Evolutionary conservation across 2,329 filamentous ascomycete genomes (phyloP).

Genomic region (Colletotrichum acutatum): DNA sequence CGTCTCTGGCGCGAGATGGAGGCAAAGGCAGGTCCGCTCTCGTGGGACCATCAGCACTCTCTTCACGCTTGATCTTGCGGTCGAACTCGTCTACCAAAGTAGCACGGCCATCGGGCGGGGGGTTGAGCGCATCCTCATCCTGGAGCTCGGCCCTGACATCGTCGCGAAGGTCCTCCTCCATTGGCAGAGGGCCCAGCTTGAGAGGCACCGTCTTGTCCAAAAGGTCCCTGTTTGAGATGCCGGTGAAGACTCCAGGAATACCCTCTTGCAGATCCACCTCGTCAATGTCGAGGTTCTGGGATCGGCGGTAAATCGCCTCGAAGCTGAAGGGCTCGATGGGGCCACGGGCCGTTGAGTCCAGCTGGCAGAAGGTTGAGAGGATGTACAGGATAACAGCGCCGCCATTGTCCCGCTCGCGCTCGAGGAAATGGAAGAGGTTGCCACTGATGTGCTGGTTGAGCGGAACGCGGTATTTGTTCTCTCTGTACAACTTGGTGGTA

Average conservation of each 20-base stretch:
- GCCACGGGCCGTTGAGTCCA: conserved; percentile 69
- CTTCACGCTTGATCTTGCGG: conserved; percentile 87
- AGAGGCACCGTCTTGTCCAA: conserved; percentile 68
- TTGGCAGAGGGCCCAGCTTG: conserved; percentile 82
- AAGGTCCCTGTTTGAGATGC: conserved; percentile 70
- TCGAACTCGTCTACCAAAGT: conserved; percentile 90
- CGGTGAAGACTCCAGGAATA: conserved; percentile 71
- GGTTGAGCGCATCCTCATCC: conserved; percentile 83
- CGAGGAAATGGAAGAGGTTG: conserved; percentile 87
- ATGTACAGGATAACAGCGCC: conserved; percentile 82
- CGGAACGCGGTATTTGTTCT: conserved; percentile 89
- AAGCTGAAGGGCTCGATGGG: conserved; percentile 74
- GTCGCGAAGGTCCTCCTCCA: conserved; percentile 83
- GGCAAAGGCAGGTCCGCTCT: conserved; percentile 86
- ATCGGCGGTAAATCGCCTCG: conserved; percentile 67
- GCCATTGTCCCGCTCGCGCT: conserved; percentile 85
- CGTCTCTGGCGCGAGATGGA: conserved; percentile 87
- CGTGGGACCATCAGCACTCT: conserved; percentile 83
- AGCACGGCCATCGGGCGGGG: conserved; percentile 76
- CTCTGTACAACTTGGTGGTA: conserved; percentile 82
- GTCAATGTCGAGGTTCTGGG: conserved; percentile 71
- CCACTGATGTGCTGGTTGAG: conserved; percentile 87
- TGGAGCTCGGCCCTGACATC: conserved; percentile 90
- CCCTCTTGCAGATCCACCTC: conserved; percentile 73
- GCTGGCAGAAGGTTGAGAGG: conserved; percentile 69